Base-by-base conservation (phyloP, 768 basidiomycete species). In the Boletellus emodensis region DNA sequence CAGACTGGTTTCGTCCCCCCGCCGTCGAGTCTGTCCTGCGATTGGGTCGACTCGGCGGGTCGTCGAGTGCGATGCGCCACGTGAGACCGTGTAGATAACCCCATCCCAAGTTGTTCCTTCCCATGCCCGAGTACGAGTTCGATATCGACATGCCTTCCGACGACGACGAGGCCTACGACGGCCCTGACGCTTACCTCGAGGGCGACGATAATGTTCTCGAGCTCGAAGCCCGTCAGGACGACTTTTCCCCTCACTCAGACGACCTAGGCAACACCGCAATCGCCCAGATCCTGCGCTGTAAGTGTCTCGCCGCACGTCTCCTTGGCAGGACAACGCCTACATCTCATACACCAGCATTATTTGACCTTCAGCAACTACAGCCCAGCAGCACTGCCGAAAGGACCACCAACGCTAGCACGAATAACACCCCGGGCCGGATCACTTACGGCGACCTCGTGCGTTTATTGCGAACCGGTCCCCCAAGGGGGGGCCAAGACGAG, bases 171-270 rank as follows among this genome's bases (percentile, higher is more conserved):
- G 67, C 50, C 15, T 69, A 61, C 36, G 59, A 66, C 1, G 68
- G 70, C n/a, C 69, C 68, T 7, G 69, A 71, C 37, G 71, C 61
- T 39, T 65, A 65, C 40, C 51, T 68, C 17, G 71, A 71, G 9
- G 69, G 60, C 35, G 68, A 68, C 30, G 66, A 73, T 38, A 62
- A 59, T 38, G 62, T 67, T 30, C 63, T 70, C 24, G 72, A 72
- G 17, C 61, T 73, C 46, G 66, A 71, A 46, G 57, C 56, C 15
- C 52, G 51, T 3, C 67, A 63, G 28, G 63, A 67, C 9, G 63
- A 64, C 24, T 34, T 45, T 12, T 26, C 46, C 6, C 4, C 38
- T 13, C 53, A 28, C 7, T 7, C 37, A 15, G 57, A 37, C 12
- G 56, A 41, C 30, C 20, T 30, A 5, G 41, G 48, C 4, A 28